Percentiles rank a stretch among this genome's conserved stretches.
These are phyloP conservation scores for Aspergillus pseudoviridinutans DNA, from an alignment of 2,329 filamentous ascomycete species.

Conservation along the genomic window DNA sequence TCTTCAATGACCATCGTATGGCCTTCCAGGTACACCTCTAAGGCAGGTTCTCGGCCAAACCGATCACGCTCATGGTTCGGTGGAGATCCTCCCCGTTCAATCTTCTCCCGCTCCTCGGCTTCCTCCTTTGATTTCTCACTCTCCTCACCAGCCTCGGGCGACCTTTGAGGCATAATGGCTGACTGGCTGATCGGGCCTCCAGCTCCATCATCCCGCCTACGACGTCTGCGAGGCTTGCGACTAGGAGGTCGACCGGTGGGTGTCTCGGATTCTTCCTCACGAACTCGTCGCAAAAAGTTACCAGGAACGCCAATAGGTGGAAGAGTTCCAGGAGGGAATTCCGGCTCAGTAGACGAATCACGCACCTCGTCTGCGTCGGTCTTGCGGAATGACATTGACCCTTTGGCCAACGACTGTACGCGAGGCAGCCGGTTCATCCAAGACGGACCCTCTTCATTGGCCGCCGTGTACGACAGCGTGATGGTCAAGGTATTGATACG, in stretches of 20 bases:
- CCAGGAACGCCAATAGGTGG: conserved; percentile 68
- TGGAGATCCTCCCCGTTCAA: conserved; percentile 38
- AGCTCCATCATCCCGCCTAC: conserved; percentile 68
- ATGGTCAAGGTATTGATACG: conserved; percentile 95
- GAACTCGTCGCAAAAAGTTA: conserved; percentile 75
- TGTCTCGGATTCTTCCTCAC: conserved; percentile 63
- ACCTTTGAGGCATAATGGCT: conserved; percentile 69
- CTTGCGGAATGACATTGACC: conserved; percentile 68
- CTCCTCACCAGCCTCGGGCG: conserved; percentile 29
- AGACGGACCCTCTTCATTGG: conserved; percentile 77
- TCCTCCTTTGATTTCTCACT: conserved; percentile 21
- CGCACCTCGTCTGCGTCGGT: conserved; percentile 69
- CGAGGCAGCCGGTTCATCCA: conserved; percentile 94
- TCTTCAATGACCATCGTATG: conserved; percentile 77
- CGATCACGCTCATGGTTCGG: conserved; percentile 28
- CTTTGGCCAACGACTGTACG: conserved; percentile 77
- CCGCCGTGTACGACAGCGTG: conserved; percentile 93
- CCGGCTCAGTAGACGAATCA: conserved; percentile 52
- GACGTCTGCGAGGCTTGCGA: conserved; percentile 52
- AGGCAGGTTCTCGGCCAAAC: conserved; percentile 33
- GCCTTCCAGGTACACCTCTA: conserved; percentile 79
- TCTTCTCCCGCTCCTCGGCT: conserved; percentile 23
- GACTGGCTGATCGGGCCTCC: conserved; percentile 88
- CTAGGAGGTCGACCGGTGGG: conserved; percentile 54
- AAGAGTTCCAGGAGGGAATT: conserved; percentile 65